phyloP scores from a whole-genome alignment of 257 asterid species.

The Jasminum sambac region DNA sequence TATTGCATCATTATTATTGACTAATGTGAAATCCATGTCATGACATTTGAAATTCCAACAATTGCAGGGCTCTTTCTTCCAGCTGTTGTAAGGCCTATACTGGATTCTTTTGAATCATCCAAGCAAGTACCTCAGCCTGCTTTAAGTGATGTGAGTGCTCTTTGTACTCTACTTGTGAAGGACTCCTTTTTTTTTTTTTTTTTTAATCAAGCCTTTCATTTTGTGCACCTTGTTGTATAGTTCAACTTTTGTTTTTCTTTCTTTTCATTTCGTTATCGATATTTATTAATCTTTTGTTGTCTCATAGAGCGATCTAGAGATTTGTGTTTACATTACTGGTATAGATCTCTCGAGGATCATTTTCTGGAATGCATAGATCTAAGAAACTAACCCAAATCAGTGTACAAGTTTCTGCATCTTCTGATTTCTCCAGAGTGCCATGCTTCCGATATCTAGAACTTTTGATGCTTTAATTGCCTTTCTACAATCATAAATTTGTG shows the following conservation, averaged over 20 bases:
- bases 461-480: not conserved
- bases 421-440: not conserved
- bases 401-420: not conserved
- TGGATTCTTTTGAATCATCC: constrained; percentile 78
- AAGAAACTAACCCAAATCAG: too few relatives aligned
- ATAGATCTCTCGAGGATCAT: not conserved
- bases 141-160: constrained; percentile 66
- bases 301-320: not conserved
- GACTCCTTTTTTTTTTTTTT: not conserved
- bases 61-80: constrained; percentile 90
- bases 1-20: too few relatives aligned
- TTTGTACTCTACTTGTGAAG: not conserved
- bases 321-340: not conserved
- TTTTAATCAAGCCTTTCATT: not conserved
- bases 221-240: not conserved
- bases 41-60: constrained; percentile 16
- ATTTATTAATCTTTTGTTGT: not conserved
- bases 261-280: not conserved
- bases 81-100: constrained; percentile 92
- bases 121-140: constrained; percentile 75
- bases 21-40: constrained; percentile 8
- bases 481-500: not conserved
- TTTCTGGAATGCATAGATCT: not conserved
- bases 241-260: not conserved
- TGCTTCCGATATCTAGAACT: not conserved